These are phyloP conservation scores for Solanum gracilifrons DNA, from an alignment of 257 asterid genomes.

Conservation along the genomic window DNA sequence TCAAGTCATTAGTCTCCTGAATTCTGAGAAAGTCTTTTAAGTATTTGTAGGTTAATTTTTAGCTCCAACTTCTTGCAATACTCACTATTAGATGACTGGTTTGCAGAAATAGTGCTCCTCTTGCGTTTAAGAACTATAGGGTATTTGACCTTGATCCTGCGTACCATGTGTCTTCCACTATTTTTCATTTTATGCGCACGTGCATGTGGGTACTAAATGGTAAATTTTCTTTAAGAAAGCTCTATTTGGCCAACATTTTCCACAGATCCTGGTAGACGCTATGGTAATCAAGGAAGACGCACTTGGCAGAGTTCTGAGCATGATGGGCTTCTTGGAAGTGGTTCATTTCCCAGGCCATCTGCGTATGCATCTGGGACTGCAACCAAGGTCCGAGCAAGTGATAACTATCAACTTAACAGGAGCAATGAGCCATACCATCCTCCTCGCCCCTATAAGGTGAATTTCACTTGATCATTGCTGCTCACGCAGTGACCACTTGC, in stretches of 20 bases:
- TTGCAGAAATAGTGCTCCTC: neutral
- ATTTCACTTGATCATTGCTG: neutral
- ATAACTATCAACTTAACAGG: conserved; percentile 49
- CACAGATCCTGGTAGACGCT: conserved; percentile 67
- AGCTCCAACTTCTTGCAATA: neutral
- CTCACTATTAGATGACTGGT: neutral
- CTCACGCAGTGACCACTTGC: neutral
- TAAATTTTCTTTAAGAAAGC: neutral
- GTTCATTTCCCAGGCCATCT: conserved; percentile 83
- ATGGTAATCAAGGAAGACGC: conserved; percentile 47
- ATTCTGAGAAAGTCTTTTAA: neutral
- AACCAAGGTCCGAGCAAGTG: conserved; percentile 46
- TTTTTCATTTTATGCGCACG: neutral
- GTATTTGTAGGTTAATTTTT: neutral
- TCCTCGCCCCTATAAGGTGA: conserved; percentile 96
- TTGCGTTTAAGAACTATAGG: neutral
- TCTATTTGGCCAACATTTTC: neutral
- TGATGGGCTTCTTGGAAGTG: conserved; percentile 97
- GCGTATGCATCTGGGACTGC: conserved; percentile 60
- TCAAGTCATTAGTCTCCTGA: neutral
- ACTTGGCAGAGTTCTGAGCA: conserved; percentile 86
- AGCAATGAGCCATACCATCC: conserved; percentile 91
- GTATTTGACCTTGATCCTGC: neutral
- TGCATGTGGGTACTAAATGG: neutral
- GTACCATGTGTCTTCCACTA: neutral